Evolutionary conservation across 1,139 yeast species (phyloP), one percentile per base, ranked within the genome.

Genomic region (Nakaseomyces sp.): DNA sequence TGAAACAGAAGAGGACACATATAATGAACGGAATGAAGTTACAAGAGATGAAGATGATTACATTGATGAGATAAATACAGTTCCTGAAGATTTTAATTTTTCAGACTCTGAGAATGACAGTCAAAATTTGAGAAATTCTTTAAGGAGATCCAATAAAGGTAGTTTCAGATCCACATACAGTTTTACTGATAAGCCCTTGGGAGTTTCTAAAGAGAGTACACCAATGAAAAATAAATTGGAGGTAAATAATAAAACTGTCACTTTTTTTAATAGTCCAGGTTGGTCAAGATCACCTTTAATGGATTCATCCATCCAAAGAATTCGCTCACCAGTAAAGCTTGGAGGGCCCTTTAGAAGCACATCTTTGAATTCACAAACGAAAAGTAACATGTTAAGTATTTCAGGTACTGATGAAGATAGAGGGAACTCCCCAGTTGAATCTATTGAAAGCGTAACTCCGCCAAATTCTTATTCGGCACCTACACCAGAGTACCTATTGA

Each of bases 71-170:
- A 68, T 75, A 20, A 77, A 79, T 52, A 70, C 64, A 39, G 61
- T 78, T 2, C 83, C 84, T 0, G 82, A 76, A 54, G 84, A 78
- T 51, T 77, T 63, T 53, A 79, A 77, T 43, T 76, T 75, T 53
- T 72, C 71, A 9, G 69, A 67, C 10, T 60, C 63, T 17, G 61
- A 61, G 17, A 56, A 57, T 36, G 56, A 54, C 36, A 33, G 32
- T 29, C 36, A 22, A n/a, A 32, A n/a, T 16, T n/a, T 26, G 41
- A 26, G 13, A 20, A 42, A 38, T 36, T 33, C 28, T 33, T 19
- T 29, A 5, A 10, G 24, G 38, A 24, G 39, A 13, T 31, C 47
- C 3, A 51, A 44, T 9, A 50, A 47, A 24, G 46, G 50, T 9
- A 55, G 62, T 20, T 63, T 56, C 40, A 53, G 61, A 35, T 49